A percentile compares a stretch with the other conserved stretches of the same genome.
Conservation (phyloP, 345 rosid species). For the Lagerstroemia speciosa region DNA sequence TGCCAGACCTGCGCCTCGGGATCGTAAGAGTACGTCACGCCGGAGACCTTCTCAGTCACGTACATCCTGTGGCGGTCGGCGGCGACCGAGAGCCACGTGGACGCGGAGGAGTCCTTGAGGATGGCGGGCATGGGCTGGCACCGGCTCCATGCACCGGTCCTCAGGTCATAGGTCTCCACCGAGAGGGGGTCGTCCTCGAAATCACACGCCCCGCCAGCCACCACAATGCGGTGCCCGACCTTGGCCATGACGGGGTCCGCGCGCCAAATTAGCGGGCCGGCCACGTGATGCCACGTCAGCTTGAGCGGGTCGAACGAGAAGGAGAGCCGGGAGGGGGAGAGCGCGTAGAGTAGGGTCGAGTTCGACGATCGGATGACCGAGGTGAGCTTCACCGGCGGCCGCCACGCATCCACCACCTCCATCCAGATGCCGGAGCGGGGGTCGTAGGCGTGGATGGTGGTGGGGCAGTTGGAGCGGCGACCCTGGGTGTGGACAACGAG, state of each 20-base stretch:
- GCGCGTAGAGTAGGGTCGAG: constrained; percentile 48
- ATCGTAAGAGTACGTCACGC: constrained; percentile 36
- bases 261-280: constrained; percentile 49
- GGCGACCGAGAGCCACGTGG: constrained; percentile 63
- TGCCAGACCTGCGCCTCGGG: constrained; percentile 39
- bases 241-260: constrained; percentile 58
- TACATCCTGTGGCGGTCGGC: constrained; percentile 24
- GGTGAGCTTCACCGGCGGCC: constrained; percentile 7
- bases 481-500: constrained; percentile 45
- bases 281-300: constrained; percentile 51
- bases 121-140: constrained; percentile 51
- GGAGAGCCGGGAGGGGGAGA: constrained; percentile 44
- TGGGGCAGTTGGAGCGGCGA: constrained; percentile 21
- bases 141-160: constrained; percentile 34
- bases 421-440: constrained; percentile 64
- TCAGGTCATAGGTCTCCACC: constrained; percentile 44
- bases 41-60: constrained; percentile 52
- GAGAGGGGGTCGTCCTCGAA: constrained; percentile 70
- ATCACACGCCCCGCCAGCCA: constrained; percentile 56
- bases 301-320: constrained; percentile 69
- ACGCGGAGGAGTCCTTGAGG: constrained; percentile 37
- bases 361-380: constrained; percentile 50
- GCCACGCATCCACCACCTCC: constrained; percentile 12
- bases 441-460: constrained; percentile 50
- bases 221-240: constrained; percentile 33